These are phyloP conservation scores for Leucogyrophana mollusca DNA, from an alignment of 768 basidiomycete species.

Conservation along the genomic window DNA sequence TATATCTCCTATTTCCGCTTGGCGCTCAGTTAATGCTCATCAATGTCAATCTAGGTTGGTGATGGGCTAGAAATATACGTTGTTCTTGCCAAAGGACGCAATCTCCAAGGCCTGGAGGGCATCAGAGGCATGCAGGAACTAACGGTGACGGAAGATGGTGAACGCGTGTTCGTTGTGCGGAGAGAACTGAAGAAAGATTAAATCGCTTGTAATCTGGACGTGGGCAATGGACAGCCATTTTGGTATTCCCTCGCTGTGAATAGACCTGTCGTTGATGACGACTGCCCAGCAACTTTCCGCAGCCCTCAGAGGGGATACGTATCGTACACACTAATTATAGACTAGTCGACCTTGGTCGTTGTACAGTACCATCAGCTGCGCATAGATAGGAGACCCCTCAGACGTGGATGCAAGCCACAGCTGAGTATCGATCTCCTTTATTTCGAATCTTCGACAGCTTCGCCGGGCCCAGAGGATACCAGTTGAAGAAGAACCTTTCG, in stretches of 20 bases:
- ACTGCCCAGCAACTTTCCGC: neutral
- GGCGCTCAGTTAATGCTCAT: slow-evolving; percentile 5
- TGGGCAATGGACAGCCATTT: slow-evolving; percentile 1
- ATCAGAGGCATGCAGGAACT: slow-evolving; percentile 63
- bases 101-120: slow-evolving; percentile 55
- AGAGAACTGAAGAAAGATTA: slow-evolving; percentile 85
- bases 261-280: neutral
- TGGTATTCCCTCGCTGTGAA: neutral
- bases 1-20: slow-evolving; percentile 25
- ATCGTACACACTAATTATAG: neutral
- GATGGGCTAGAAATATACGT: slow-evolving; percentile 94
- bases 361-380: neutral
- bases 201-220: slow-evolving; percentile 10
- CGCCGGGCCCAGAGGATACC: too few relatives aligned
- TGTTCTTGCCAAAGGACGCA: slow-evolving; percentile 69
- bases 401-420: too few relatives aligned
- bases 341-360: neutral
- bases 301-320: neutral
- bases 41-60: slow-evolving; percentile 62
- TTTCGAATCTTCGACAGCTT: too few relatives aligned
- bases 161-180: slow-evolving; percentile 73
- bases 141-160: slow-evolving; percentile 57
- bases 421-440: too few relatives aligned
- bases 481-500: too few relatives aligned
- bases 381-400: neutral